These are phyloP conservation scores for Xylaria bambusicola DNA, from an alignment of 495 filamentous ascomycete species.

Conservation along the genomic window DNA sequence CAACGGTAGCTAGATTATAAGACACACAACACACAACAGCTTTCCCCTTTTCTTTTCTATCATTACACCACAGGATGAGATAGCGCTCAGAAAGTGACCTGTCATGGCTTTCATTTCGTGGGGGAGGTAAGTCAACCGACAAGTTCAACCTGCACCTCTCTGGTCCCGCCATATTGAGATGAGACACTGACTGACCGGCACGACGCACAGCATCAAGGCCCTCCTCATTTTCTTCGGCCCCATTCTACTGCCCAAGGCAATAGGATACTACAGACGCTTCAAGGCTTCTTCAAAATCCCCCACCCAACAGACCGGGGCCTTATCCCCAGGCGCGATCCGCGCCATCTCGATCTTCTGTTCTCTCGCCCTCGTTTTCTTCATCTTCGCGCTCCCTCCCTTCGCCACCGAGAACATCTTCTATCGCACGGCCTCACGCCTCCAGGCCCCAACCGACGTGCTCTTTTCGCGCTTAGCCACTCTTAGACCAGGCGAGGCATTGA, in stretches of 20 bases:
- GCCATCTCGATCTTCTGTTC: conserved; percentile 65
- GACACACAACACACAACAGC: too few relatives aligned
- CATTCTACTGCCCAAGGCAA: conserved; percentile 71
- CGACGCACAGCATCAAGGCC: conserved; percentile 63
- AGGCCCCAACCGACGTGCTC: conserved; percentile 80
- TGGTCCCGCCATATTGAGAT: conserved; percentile 1
- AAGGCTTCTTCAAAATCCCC: conserved; percentile 48
- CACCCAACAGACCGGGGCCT: conserved; percentile 60
- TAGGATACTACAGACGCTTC: conserved; percentile 68
- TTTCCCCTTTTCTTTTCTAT: too few relatives aligned
- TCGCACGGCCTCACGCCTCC: conserved; percentile 75
- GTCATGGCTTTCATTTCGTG: conserved; percentile 45
- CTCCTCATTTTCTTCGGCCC: conserved; percentile 84
- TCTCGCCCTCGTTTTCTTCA: conserved; percentile 56
- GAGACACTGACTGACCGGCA: background rate
- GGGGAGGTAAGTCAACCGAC: conserved; percentile 46
- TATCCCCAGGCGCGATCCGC: conserved; percentile 52
- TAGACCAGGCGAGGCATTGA: conserved; percentile 58
- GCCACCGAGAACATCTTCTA: conserved; percentile 80
- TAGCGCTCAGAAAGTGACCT: too few relatives aligned
- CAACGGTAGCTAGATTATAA: too few relatives aligned
- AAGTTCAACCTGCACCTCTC: background rate
- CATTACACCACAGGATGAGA: conserved; percentile 21
- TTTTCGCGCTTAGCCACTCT: conserved; percentile 73
- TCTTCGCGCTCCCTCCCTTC: conserved; percentile 67